Evolutionary conservation across 352 stramenopile species (phyloP).

Genomic region (Globisporangium radiosum): DNA sequence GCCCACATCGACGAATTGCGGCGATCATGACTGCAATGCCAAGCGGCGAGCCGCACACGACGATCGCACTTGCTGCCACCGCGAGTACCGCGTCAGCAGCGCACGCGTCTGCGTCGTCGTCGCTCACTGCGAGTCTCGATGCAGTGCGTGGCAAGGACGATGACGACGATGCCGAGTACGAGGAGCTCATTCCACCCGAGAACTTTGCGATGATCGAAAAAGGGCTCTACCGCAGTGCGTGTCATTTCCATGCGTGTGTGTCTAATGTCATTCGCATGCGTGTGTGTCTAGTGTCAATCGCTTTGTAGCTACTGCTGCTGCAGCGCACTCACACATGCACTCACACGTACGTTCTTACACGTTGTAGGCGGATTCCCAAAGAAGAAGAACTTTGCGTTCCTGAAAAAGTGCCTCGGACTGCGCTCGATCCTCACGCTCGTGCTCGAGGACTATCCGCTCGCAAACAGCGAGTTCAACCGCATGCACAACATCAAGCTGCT

Average conservation of each 20-base stretch:
- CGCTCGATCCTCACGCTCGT: constrained; percentile 83
- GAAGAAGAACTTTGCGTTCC: constrained; percentile 87
- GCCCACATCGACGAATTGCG: too few relatives aligned
- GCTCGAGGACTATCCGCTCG: constrained; percentile 81
- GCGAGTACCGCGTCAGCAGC: not conserved
- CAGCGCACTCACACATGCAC: too few relatives aligned
- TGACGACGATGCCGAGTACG: constrained; percentile 66
- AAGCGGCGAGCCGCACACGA: not conserved
- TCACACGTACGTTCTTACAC: too few relatives aligned
- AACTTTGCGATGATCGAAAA: constrained; percentile 88
- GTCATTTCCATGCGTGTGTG: not conserved
- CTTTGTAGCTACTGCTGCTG: not conserved
- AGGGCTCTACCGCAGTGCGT: constrained; percentile 75
- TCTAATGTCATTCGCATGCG: too few relatives aligned
- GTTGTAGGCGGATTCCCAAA: constrained; percentile 71
- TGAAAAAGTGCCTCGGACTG: constrained; percentile 68
- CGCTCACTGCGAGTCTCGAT: constrained; percentile 4
- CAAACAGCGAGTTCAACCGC: constrained; percentile 77
- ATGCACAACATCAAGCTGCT: constrained; percentile 75
- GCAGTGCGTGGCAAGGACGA: constrained; percentile 27
- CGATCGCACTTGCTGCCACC: not conserved
- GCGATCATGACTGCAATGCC: not conserved
- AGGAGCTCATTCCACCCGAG: constrained; percentile 80
- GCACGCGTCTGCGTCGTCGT: not conserved
- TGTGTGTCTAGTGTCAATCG: not conserved